Conservation (phyloP, 345 rosid species). For the Geranium rotundifolium region DNA sequence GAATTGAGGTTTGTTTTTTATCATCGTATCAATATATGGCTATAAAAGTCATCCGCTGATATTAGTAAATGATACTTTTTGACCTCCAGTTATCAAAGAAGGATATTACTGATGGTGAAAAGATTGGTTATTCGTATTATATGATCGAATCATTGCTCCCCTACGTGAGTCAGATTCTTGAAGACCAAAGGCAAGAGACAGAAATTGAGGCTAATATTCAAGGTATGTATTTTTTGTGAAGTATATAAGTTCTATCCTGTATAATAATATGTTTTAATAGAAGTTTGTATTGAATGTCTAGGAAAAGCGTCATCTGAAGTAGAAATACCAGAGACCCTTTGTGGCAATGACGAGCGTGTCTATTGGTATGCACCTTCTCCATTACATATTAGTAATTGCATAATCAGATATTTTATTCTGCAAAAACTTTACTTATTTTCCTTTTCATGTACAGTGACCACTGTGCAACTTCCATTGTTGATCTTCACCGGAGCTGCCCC, state of each 20-base stretch:
- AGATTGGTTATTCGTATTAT: conserved; percentile 40
- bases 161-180: conserved; percentile 36
- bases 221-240: conserved; percentile 23
- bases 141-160: conserved; percentile 47
- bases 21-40: neutral
- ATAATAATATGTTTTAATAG: conserved; percentile 7
- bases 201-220: conserved; percentile 42
- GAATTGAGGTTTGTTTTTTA: conserved; percentile 40
- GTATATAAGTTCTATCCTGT: neutral
- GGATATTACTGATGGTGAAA: conserved; percentile 32
- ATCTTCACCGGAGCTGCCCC: conserved; percentile 72
- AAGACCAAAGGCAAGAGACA: conserved; percentile 44
- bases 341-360: conserved; percentile 56
- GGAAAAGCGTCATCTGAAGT: conserved; percentile 17
- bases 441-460: conserved; percentile 42
- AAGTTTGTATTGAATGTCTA: conserved; percentile 7
- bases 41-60: neutral
- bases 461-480: conserved; percentile 79
- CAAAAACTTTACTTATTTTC: neutral
- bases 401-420: neutral
- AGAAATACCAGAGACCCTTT: conserved; percentile 27
- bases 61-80: neutral
- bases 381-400: neutral
- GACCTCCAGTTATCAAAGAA: conserved; percentile 41
- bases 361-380: conserved; percentile 45